phyloP scores from a whole-genome alignment of 2,329 filamentous ascomycete species.

The Phyllosticta citribraziliensis region DNA sequence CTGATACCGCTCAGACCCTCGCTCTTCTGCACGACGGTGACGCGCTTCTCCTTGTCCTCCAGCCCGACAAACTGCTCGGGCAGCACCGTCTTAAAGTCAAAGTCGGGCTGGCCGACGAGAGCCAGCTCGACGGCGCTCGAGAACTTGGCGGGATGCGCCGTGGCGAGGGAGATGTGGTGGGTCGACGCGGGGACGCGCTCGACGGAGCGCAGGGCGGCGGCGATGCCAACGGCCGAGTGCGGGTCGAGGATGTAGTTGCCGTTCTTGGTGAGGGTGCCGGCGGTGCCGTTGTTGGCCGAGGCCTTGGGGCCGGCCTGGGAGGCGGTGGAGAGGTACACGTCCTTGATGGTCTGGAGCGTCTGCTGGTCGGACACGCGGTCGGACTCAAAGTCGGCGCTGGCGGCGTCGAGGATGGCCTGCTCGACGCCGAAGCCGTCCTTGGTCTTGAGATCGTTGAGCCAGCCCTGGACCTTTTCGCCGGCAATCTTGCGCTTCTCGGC shows the following conservation, averaged over 20 bases:
- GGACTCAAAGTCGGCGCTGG: slow-evolving; percentile 67
- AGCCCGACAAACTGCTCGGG: slow-evolving; percentile 75
- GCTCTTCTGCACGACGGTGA: slow-evolving; percentile 55
- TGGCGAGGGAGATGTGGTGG: slow-evolving; percentile 75
- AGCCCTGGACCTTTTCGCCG: slow-evolving; percentile 64
- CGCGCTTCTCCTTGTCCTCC: slow-evolving; percentile 63
- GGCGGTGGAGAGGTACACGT: slow-evolving; percentile 38
- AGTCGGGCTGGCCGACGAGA: slow-evolving; percentile 59
- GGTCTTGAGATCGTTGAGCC: slow-evolving; percentile 54
- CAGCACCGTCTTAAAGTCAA: slow-evolving; percentile 68
- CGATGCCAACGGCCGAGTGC: slow-evolving; percentile 79
- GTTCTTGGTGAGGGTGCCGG: slow-evolving; percentile 26
- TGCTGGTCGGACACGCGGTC: slow-evolving; percentile 54
- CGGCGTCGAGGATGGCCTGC: slow-evolving; percentile 58
- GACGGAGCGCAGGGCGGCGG: slow-evolving; percentile 59
- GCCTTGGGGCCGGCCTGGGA: slow-evolving; percentile 25
- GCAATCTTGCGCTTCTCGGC: slow-evolving; percentile 40
- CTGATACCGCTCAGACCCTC: slow-evolving; percentile 64
- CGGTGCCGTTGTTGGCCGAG: slow-evolving; percentile 33
- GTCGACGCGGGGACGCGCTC: slow-evolving; percentile 38
- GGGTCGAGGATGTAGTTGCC: slow-evolving; percentile 77
- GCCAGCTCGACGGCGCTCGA: slow-evolving; percentile 73
- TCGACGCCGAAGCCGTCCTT: slow-evolving; percentile 61
- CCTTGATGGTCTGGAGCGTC: slow-evolving; percentile 38
- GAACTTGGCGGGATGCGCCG: slow-evolving; percentile 95